Evolutionary conservation across 495 filamentous ascomycete species (phyloP), one percentile per base, ranked within the genome.

Genomic region (Talaromyces trachyspermus): DNA sequence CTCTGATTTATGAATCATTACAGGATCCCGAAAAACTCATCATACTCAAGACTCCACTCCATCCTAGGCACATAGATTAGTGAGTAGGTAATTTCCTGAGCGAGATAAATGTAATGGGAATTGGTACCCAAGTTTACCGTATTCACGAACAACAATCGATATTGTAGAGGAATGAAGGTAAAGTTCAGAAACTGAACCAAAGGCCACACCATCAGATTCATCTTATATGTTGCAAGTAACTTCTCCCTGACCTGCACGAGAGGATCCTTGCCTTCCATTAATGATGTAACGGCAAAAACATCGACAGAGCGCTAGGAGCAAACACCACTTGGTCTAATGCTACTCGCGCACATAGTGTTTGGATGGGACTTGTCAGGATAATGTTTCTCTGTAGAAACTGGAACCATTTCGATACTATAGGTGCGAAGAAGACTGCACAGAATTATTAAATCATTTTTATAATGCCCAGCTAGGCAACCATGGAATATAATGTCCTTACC

Each of bases 131-230:
- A 22, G 20, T 43, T 43, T 8, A 43, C 40, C 22, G 24, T 24
- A 43, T 25, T 43, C 1, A 43, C 40, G 25, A 43, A 43, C 40
- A 43, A 43, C 40, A 43, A 43, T 6, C 40, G 40, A 43, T 43
- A 24, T 24, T 43, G 40, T 2, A 43, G 18, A n/a, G 40, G 40
- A 8, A 43, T 22, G 6, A 43, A n/a, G 17, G 40, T 43, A 24
- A 43, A 43, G 20, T 43, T 43, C 15, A 25, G 9, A 19, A 43
- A 43, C 40, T 43, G 40, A 15, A 24, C 40, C 18, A 19, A 43
- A 10, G 40, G 40, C 40, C 40, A 43, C 22, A 43, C 10, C 40
- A 43, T 20, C 10, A 18, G 24, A 25, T 43, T 43, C 5, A 43
- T 24, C 40, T 43, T 43, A 14, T 43, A 43, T n/a, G 40, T 43